Base-by-base conservation (phyloP, 2,329 filamentous ascomycete species). In the Alternaria sp. region DNA sequence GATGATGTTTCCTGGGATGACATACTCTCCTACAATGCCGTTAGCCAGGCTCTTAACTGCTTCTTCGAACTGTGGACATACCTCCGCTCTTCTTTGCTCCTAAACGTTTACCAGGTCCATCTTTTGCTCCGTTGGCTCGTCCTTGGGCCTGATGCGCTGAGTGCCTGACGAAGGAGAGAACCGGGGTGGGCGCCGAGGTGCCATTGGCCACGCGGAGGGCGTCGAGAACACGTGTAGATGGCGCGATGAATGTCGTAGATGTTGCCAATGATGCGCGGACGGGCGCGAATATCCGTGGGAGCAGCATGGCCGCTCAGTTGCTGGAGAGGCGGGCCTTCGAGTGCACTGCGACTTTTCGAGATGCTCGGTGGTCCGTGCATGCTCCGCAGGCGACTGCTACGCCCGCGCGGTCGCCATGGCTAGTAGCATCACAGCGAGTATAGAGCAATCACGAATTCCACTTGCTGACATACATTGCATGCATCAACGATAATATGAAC, bases 1-100 rank as follows among this genome's bases (percentile, higher is more conserved):
- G 82, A 99, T 92, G 81, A 99, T 99, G 84, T 97, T 98, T 58
- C 96, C 96, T 5, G 94, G 91, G 62, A 97, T 91, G 36, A 99
- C 96, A 80, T 91, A 97, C 84, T 97, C 91, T 79, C 95, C 91
- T 94, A 76, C 23, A 40, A 54, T 44, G 32, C 13, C 17, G 19
- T 63, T 26, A 59, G 43, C 56, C 52, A 30, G 23, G 47, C 28
- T 19, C 8, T 3, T 44, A 15, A 12, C 13, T 17, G 7, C 12
- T 32, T 11, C 17, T 51, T 19, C 17, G 15, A 25, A 8, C 12
- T 15, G 11, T 11, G 1, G 25, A 23, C 59, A 30, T 85, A 92
- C 92, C 95, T 80, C 92, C 93, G 17, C 91, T 90, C 81, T 95
- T 93, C 86, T 99, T 99, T 6, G 95, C 94, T 71, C 96, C 96